These are phyloP conservation scores for Penstemon eatonii DNA, from an alignment of 257 asterid species.

Conservation along the genomic window DNA sequence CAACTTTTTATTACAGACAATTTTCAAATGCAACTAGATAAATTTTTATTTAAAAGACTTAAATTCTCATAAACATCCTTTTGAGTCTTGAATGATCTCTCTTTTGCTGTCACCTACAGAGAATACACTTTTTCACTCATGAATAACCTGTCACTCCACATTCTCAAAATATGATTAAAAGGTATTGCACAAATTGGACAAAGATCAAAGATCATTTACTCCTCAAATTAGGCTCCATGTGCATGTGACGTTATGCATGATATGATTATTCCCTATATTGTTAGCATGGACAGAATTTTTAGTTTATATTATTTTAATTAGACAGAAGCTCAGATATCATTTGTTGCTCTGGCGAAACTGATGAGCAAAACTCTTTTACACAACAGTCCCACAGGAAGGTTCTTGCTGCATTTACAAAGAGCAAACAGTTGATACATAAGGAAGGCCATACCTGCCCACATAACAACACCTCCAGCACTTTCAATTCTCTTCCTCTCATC, in stretches of 20 bases:
- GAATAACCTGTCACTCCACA: background rate
- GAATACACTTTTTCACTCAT: background rate
- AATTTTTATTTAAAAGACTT: background rate
- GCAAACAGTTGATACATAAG: constrained; percentile 9
- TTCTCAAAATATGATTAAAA: constrained; percentile 12
- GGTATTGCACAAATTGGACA: background rate
- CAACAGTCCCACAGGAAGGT: constrained; percentile 10
- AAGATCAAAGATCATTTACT: constrained; percentile 9
- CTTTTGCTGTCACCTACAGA: background rate
- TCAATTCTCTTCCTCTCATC: constrained; percentile 98
- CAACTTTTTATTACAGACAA: background rate
- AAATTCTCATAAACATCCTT: background rate
- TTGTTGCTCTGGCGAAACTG: background rate
- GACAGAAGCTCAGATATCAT: constrained; percentile 1
- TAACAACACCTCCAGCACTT: constrained; percentile 96
- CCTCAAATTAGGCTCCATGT: constrained; percentile 18
- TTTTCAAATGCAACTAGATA: constrained; percentile 13
- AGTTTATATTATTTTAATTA: background rate
- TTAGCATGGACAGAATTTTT: constrained; percentile 10
- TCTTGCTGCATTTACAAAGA: constrained; percentile 17
- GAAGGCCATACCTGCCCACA: constrained; percentile 92
- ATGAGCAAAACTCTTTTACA: constrained; percentile 5
- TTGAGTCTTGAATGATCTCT: background rate
- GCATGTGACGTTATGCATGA: constrained; percentile 1
- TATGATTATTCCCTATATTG: constrained; percentile 11